Conservation (phyloP, 768 basidiomycete genomes). For the Amanita pallidorosea region DNA sequence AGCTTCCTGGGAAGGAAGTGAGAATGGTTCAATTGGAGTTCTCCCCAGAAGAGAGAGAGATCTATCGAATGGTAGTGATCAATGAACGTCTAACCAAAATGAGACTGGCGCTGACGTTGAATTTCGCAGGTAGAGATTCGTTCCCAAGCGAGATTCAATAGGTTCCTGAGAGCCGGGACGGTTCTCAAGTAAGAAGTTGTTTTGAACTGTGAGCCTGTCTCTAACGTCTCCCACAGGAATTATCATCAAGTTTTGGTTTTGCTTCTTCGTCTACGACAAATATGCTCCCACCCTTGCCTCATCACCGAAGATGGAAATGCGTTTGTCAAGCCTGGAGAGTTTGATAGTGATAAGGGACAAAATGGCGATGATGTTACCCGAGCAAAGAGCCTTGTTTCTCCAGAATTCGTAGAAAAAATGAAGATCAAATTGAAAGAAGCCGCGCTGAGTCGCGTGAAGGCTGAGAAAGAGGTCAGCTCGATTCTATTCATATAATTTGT, state of each 20-base stretch:
- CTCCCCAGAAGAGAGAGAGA: constrained; percentile 46
- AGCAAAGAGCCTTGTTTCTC: constrained; percentile 30
- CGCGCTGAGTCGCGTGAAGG: constrained; percentile 31
- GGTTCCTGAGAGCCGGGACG: constrained; percentile 48
- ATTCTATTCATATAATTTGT: background rate
- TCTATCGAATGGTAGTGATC: constrained; percentile 41
- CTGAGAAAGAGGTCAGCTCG: constrained; percentile 39
- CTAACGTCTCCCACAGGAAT: constrained; percentile 24
- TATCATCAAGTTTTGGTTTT: constrained; percentile 44
- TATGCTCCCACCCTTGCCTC: constrained; percentile 59
- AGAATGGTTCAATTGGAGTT: constrained; percentile 45
- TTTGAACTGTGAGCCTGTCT: background rate
- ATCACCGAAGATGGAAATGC: constrained; percentile 46
- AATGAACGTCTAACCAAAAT: background rate
- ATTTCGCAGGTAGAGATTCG: constrained; percentile 34
- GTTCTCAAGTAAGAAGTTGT: constrained; percentile 44
- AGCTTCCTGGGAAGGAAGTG: constrained; percentile 47
- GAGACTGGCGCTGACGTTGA: background rate
- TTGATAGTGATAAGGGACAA: constrained; percentile 21
- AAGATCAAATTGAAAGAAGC: constrained; percentile 32
- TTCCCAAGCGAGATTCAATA: constrained; percentile 54
- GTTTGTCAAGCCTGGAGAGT: constrained; percentile 30
- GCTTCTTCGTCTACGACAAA: constrained; percentile 47
- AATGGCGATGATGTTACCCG: constrained; percentile 32
- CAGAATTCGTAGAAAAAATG: constrained; percentile 40